A percentile compares a stretch with the other conserved stretches of the same genome.
phyloP scores from a whole-genome alignment of 352 stramenopile genomes.

The Phytophthora colocasiae region DNA sequence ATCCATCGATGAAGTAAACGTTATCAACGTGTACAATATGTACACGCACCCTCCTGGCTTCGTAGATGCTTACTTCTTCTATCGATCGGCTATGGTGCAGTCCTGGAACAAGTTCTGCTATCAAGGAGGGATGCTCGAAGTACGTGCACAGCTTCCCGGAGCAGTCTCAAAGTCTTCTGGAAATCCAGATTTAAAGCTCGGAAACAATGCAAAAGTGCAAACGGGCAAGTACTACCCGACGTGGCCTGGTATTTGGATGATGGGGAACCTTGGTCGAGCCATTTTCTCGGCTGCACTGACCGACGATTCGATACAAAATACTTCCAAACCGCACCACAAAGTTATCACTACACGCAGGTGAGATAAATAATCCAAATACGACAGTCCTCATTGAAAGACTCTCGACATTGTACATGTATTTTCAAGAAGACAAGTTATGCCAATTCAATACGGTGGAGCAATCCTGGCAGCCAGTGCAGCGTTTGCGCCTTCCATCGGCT shows the following conservation, averaged over 20 bases:
- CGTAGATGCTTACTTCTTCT: conserved; percentile 51
- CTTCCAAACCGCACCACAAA: no score
- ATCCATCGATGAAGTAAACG: conserved; percentile 39
- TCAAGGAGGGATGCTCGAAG: conserved; percentile 92
- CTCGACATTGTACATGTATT: no score
- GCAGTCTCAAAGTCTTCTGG: conserved; percentile 57
- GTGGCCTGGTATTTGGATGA: conserved; percentile 94
- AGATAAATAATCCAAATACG: no score
- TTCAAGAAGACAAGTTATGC: background rate
- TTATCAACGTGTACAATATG: conserved; percentile 62
- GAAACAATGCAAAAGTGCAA: conserved; percentile 42
- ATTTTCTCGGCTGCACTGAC: conserved; percentile 84
- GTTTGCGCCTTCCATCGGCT: background rate
- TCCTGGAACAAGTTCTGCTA: conserved; percentile 96
- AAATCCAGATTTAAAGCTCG: conserved; percentile 49
- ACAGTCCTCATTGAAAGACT: no score
- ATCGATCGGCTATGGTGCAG: conserved; percentile 88
- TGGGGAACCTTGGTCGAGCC: conserved; percentile 93
- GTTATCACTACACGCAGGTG: no score
- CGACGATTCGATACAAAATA: no score
- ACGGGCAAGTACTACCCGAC: conserved; percentile 71
- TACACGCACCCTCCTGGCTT: conserved; percentile 55
- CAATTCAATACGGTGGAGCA: background rate
- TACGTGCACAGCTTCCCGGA: conserved; percentile 88
- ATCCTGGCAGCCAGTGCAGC: background rate